Percentiles rank a stretch among this genome's conserved stretches.
Conservation (phyloP, 192 early-diverging fungal genomes). For the Entomortierella beljakovae region DNA sequence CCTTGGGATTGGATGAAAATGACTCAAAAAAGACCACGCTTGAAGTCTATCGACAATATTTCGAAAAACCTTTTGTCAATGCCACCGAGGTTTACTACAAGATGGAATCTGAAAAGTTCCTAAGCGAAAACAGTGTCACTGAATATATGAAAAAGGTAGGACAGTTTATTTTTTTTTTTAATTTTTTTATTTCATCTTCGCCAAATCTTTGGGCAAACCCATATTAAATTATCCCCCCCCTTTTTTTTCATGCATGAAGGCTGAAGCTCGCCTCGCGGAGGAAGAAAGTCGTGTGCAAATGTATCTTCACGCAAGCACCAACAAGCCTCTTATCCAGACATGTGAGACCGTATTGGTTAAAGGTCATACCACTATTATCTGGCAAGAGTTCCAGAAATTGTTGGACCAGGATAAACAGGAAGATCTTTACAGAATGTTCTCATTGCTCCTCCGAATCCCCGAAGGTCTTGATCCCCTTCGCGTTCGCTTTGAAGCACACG, state of each 20-base stretch:
- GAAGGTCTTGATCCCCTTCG: constrained; percentile 87
- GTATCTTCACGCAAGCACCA: constrained; percentile 87
- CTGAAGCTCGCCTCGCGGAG: constrained; percentile 76
- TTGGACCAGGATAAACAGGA: constrained; percentile 90
- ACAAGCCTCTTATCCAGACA: constrained; percentile 80
- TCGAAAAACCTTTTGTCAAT: constrained; percentile 85
- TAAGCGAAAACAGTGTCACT: constrained; percentile 88
- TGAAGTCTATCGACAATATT: constrained; percentile 90
- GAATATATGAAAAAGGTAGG: constrained; percentile 97
- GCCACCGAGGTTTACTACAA: constrained; percentile 90
- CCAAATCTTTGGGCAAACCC: background rate
- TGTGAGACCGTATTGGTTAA: constrained; percentile 91
- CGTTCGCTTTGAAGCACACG: constrained; percentile 79
- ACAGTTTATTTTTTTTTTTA: background rate
- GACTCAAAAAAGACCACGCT: constrained; percentile 83
- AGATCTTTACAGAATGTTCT: constrained; percentile 90
- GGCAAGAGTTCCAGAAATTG: constrained; percentile 91
- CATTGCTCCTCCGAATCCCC: constrained; percentile 82
- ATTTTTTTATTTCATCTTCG: background rate
- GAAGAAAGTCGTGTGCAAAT: constrained; percentile 91
- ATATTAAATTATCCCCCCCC: no score
- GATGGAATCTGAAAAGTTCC: constrained; percentile 89
- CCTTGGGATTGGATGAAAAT: constrained; percentile 84
- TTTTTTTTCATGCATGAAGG: constrained; percentile 49
- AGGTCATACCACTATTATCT: constrained; percentile 83